A percentile compares a stretch with the other conserved stretches of the same genome.
Evolutionary conservation across 495 filamentous ascomycete genomes (phyloP).

Genomic region (Neurospora hispaniola): DNA sequence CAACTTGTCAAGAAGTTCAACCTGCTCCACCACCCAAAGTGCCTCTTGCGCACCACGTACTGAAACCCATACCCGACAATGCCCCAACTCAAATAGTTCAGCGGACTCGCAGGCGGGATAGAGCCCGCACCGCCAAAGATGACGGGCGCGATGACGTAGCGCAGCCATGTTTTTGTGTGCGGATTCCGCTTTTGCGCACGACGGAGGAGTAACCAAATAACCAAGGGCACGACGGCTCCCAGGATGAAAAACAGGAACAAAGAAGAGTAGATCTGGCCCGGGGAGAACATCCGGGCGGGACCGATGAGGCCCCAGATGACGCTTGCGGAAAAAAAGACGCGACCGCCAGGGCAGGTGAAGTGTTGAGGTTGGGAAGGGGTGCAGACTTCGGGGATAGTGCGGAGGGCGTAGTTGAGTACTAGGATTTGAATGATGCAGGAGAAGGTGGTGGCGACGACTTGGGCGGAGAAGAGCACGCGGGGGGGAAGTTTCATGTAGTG

Average conservation of each 20-base stretch:
- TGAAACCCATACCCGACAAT: conserved; percentile 58
- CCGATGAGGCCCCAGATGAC: conserved; percentile 64
- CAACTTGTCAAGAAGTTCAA: conserved; percentile 54
- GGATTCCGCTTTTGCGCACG: conserved; percentile 41
- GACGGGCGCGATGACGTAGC: conserved; percentile 53
- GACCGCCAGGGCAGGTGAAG: conserved; percentile 59
- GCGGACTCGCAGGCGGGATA: conserved; percentile 57
- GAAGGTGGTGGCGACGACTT: conserved; percentile 54
- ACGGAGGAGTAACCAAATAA: conserved; percentile 36
- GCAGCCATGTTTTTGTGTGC: conserved; percentile 28
- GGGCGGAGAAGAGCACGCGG: conserved; percentile 55
- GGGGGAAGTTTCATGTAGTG: conserved; percentile 68
- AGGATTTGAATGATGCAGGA: conserved; percentile 57
- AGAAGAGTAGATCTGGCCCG: conserved; percentile 53
- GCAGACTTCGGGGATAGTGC: conserved; percentile 51
- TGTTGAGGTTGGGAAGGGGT: conserved; percentile 47
- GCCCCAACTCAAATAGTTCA: conserved; percentile 63
- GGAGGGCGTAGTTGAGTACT: conserved; percentile 55
- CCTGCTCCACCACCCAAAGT: conserved; percentile 58
- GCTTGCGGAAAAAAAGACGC: conserved; percentile 57
- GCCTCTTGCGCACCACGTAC: conserved; percentile 42
- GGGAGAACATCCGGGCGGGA: conserved; percentile 56
- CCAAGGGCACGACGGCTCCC: conserved; percentile 45
- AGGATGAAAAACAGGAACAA: conserved; percentile 55
- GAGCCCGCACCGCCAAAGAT: conserved; percentile 55